A percentile compares a stretch with the other conserved stretches of the same genome.
Conservation (phyloP, 1,284 basidiomycete species). For the Fomitopsis betulina region DNA sequence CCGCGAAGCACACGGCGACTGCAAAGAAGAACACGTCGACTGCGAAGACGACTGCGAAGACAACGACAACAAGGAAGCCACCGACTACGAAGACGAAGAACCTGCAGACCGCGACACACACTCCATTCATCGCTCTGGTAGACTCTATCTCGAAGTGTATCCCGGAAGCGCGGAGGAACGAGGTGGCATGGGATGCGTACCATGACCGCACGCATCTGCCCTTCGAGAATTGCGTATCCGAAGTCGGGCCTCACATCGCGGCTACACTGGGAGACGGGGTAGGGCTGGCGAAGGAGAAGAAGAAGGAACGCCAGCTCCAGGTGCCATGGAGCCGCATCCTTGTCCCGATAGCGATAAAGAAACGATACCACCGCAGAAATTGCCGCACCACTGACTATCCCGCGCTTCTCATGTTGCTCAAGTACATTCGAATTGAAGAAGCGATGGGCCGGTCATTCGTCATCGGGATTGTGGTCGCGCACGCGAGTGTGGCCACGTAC, state of each 20-base stretch:
- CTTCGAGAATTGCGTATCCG: neutral
- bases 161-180: neutral
- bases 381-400: no score
- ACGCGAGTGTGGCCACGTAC: neutral
- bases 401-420: neutral
- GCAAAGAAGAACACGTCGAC: neutral
- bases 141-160: neutral
- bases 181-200: neutral
- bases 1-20: no score
- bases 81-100: no score
- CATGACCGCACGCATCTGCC: neutral
- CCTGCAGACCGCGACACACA: neutral
- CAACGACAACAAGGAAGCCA: no score
- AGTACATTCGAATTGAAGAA: neutral
- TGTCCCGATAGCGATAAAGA: neutral
- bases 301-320: neutral
- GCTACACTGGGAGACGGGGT: neutral
- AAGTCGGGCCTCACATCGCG: neutral
- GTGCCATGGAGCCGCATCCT: neutral
- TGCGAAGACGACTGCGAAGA: no score
- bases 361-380: neutral
- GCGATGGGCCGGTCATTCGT: conserved; percentile 1
- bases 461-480: conserved; percentile 1
- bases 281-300: no score
- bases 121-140: neutral